These are phyloP conservation scores for Claviceps pusilla DNA, from an alignment of 2,329 filamentous ascomycete genomes.

Conservation along the genomic window DNA sequence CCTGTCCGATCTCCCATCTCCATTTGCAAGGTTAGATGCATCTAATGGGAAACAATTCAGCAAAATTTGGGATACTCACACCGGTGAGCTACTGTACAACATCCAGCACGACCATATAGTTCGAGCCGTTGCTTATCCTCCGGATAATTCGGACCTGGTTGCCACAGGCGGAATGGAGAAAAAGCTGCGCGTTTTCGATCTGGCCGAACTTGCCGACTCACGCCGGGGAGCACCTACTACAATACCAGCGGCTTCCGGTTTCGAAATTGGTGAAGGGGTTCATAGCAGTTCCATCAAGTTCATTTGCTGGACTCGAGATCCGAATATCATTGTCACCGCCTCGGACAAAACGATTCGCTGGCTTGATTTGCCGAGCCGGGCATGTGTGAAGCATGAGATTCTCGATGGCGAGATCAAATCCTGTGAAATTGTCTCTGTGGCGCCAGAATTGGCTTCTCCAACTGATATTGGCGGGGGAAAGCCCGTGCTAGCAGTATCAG, in stretches of 20 bases:
- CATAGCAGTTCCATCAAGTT: constrained; percentile 88
- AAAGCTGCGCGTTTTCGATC: constrained; percentile 85
- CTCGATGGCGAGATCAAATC: constrained; percentile 80
- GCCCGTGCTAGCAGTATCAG: constrained; percentile 71
- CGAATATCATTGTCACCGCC: constrained; percentile 79
- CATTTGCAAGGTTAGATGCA: neutral
- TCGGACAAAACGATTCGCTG: constrained; percentile 85
- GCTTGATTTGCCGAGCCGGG: constrained; percentile 73
- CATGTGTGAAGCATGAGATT: constrained; percentile 59
- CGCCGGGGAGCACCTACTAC: constrained; percentile 26
- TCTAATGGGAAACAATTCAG: constrained; percentile 27
- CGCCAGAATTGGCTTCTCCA: constrained; percentile 40
- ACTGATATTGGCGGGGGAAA: constrained; percentile 51
- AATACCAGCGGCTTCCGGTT: constrained; percentile 48
- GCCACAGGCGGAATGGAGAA: constrained; percentile 94
- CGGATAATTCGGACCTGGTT: constrained; percentile 66
- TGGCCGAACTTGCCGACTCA: constrained; percentile 43
- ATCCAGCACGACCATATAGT: constrained; percentile 92
- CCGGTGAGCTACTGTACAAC: constrained; percentile 74
- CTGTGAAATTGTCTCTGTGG: constrained; percentile 69
- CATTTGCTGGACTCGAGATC: constrained; percentile 83
- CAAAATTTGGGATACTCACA: constrained; percentile 94
- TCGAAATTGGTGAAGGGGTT: constrained; percentile 74
- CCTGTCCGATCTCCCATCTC: neutral
- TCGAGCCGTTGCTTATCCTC: constrained; percentile 77